These are phyloP conservation scores for Friedmanniomyces endolithicus DNA, from an alignment of 495 filamentous ascomycete species.

Conservation along the genomic window DNA sequence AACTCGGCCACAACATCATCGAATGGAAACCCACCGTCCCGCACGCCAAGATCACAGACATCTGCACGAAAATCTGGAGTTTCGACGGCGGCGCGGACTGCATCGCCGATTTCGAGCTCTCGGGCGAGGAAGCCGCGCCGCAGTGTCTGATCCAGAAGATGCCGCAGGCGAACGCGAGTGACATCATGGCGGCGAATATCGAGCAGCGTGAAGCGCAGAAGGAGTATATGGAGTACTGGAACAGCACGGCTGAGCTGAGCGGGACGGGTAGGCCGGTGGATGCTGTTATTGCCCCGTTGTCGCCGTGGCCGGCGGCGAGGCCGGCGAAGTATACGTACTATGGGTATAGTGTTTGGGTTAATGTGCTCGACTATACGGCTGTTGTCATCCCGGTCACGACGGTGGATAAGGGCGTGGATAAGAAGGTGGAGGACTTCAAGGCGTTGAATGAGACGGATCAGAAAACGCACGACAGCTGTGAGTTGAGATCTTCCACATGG, in stretches of 20 bases:
- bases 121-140: slow-evolving; percentile 39
- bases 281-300: slow-evolving; percentile 43
- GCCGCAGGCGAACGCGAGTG: slow-evolving; percentile 32
- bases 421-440: slow-evolving; percentile 28
- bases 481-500: slow-evolving; percentile 25
- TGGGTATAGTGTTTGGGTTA: slow-evolving; percentile 43
- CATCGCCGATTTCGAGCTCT: slow-evolving; percentile 38
- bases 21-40: slow-evolving; percentile 45
- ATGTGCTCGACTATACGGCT: slow-evolving; percentile 46
- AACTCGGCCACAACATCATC: slow-evolving; percentile 46
- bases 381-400: slow-evolving; percentile 47
- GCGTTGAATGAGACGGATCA: slow-evolving; percentile 35
- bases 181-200: slow-evolving; percentile 45
- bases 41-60: slow-evolving; percentile 29
- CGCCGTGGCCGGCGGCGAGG: slow-evolving; percentile 48
- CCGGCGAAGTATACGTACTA: slow-evolving; percentile 37
- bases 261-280: slow-evolving; percentile 48
- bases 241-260: slow-evolving; percentile 41
- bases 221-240: slow-evolving; percentile 60
- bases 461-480: slow-evolving; percentile 39
- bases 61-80: slow-evolving; percentile 33
- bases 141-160: slow-evolving; percentile 29
- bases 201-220: slow-evolving; percentile 48
- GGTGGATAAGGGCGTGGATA: slow-evolving; percentile 43
- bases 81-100: slow-evolving; percentile 40